These are phyloP conservation scores for Nothopassalora personata DNA, from an alignment of 2,329 filamentous ascomycete genomes.

Conservation along the genomic window DNA sequence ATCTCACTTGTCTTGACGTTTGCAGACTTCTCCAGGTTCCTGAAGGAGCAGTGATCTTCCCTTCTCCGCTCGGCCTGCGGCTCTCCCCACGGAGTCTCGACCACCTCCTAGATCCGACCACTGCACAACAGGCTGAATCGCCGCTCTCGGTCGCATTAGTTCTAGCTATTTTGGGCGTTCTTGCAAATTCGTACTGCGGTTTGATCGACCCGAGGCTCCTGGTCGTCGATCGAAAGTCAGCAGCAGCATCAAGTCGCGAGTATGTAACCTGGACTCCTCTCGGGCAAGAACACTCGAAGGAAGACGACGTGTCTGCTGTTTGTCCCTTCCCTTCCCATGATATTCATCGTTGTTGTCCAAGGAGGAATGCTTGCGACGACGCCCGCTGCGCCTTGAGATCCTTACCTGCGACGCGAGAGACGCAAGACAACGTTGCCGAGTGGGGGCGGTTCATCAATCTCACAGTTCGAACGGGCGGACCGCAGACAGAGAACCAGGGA, in stretches of 20 bases:
- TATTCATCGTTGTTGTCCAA: neutral
- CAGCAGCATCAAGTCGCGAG: neutral
- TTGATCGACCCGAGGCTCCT: conserved; percentile 7
- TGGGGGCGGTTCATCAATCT: neutral
- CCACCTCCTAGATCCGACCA: neutral
- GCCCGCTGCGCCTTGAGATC: neutral
- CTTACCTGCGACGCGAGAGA: neutral
- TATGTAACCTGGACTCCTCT: no score
- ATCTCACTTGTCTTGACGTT: neutral
- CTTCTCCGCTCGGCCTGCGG: neutral
- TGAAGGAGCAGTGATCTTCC: neutral
- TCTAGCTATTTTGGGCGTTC: neutral
- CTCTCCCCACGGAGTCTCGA: neutral
- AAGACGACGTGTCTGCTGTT: neutral
- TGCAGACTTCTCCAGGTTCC: neutral
- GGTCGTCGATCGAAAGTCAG: conserved; percentile 8
- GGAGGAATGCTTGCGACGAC: neutral
- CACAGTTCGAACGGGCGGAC: conserved; percentile 2
- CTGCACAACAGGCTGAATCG: neutral
- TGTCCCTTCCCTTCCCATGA: neutral
- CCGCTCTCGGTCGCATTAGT: neutral
- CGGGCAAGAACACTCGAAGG: neutral
- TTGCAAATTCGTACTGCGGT: neutral
- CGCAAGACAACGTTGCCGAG: neutral
- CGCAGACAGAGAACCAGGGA: conserved; percentile 2